A percentile compares a stretch with the other conserved stretches of the same genome.
phyloP scores from a whole-genome alignment of 225 moss, liverwort and hornwort species.

The Marchantia polymorpha region DNA sequence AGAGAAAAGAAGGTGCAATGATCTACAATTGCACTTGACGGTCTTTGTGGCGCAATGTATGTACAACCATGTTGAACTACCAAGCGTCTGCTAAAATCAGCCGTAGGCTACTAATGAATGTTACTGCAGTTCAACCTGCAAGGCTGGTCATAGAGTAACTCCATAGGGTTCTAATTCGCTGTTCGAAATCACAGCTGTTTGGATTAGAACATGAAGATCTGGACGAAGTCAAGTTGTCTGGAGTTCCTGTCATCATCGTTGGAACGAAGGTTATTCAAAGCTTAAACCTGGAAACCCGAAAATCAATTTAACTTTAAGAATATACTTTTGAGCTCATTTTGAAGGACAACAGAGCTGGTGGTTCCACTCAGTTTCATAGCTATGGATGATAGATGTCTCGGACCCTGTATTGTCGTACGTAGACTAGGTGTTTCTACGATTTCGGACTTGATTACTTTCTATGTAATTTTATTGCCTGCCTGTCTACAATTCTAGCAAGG shows the following conservation, averaged over 20 bases:
- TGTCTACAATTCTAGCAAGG: neutral
- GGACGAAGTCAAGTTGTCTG: slow-evolving; percentile 5
- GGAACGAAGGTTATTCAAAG: slow-evolving; percentile 11
- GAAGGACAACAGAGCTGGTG: neutral
- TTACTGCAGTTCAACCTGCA: too few species aligned
- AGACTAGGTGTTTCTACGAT: too few species aligned
- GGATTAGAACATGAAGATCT: slow-evolving; percentile 21
- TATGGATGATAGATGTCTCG: neutral
- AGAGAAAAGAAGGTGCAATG: slow-evolving; percentile 24
- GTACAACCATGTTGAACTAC: neutral
- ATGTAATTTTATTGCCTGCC: neutral
- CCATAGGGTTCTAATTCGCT: neutral
- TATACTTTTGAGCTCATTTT: too few species aligned
- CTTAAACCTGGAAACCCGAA: neutral
- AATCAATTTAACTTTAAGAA: neutral
- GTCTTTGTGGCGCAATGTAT: neutral
- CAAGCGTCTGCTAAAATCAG: too few species aligned
- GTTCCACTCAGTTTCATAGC: neutral
- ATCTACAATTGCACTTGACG: too few species aligned
- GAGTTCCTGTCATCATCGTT: slow-evolving; percentile 26
- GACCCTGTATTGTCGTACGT: too few species aligned
- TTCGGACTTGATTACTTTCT: too few species aligned
- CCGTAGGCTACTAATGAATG: too few species aligned
- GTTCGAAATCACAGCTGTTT: slow-evolving; percentile 6
- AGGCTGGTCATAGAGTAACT: too few species aligned